phyloP scores from a whole-genome alignment of 306 rosid genomes.

The Cyclanthera cordifolia region DNA sequence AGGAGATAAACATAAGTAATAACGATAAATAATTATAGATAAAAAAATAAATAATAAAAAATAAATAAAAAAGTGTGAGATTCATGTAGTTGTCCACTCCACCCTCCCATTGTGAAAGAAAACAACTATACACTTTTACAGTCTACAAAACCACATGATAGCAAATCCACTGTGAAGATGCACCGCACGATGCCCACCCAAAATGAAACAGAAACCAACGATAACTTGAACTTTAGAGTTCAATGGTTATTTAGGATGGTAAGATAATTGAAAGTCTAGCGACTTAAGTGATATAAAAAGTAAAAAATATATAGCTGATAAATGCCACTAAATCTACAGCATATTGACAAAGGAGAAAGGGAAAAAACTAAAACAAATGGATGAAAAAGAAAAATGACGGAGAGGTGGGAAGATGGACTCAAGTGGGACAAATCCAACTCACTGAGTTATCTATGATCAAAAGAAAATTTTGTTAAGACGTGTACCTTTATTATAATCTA shows the following conservation, averaged over 20 bases:
- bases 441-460: not conserved
- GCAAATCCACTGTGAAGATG: not conserved
- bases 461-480: too few relatives aligned
- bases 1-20: slow-evolving; percentile 8
- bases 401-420: not conserved
- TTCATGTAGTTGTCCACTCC: not conserved
- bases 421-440: not conserved
- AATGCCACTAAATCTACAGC: not conserved
- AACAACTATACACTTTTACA: not conserved
- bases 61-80: too few relatives aligned
- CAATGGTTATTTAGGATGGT: too few relatives aligned
- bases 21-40: slow-evolving; percentile 4
- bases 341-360: not conserved
- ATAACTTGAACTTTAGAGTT: not conserved
- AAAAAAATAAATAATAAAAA: too few relatives aligned
- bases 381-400: not conserved
- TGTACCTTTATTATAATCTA: too few relatives aligned
- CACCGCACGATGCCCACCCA: not conserved
- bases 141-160: not conserved
- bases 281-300: not conserved
- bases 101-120: not conserved
- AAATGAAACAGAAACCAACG: not conserved
- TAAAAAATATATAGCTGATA: not conserved
- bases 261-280: not conserved
- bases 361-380: not conserved